Base-by-base conservation (phyloP, 2,329 filamentous ascomycete species). In the Huntiella bhutanensis region DNA sequence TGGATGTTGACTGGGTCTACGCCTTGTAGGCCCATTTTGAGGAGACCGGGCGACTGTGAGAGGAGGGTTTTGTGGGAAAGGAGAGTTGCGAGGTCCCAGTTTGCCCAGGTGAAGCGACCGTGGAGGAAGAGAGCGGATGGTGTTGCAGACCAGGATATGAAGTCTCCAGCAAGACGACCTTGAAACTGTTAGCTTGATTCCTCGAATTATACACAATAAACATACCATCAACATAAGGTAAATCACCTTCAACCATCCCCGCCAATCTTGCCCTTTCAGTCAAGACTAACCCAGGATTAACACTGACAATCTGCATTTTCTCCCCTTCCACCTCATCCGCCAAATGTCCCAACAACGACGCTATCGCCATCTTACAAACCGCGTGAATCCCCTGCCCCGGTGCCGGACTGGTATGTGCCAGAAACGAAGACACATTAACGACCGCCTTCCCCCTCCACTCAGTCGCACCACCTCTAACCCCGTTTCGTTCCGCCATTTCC, bases 41-140 rank as follows among this genome's bases (percentile, higher is more conserved):
- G 15, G 19, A 43, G 38, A 8, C 46, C 46, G 3, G 41, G 15
- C 6, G 39, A 28, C 4, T 32, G 12, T 32, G 4, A 7, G 3
- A 43, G 32, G 3, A 12, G 10, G 3, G 15, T 4, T 11, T 43
- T 41, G 6, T 42, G 48, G 1, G 40, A 22, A 22, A 47, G 41
- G 12, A 54, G 34, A 38, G 53, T 52, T 15, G 53, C 55, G 1
- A 64, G 56, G 51, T 67, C 64, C 64, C 64, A 67, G n/a, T 57
- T 57, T 5, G 59, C 55, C 56, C 59, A 62, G 3, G 63, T 54
- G 33, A 61, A 61, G 22, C 61, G 62, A 4, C 60, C 59, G 39
- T 61, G 62, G 17, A 67, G 50, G 44, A 65, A 64, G 5, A 46
- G 48, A 2, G 64, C 63, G 48, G 65, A 59, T 0, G 54, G 47